Evolutionary conservation across 345 rosid genomes (phyloP).

Genomic region (Acer negundo): DNA sequence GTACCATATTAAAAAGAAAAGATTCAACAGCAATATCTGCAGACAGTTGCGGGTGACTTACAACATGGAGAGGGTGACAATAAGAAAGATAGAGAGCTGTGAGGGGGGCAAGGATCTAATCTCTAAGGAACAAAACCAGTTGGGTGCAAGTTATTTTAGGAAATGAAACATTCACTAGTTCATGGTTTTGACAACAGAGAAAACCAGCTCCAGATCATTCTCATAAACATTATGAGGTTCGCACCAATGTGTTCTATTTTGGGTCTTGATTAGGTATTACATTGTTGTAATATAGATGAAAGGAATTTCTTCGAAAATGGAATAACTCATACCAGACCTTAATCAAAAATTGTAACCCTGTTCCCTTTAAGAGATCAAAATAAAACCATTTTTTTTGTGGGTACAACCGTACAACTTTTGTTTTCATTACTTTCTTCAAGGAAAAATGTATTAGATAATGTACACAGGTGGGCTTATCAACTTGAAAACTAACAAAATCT

Average conservation of each 20-base stretch:
- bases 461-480: background rate
- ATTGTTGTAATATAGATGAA: background rate
- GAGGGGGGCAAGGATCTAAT: background rate
- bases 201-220: slow-evolving; percentile 6
- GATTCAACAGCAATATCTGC: background rate
- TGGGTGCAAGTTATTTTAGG: background rate
- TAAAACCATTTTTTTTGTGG: background rate
- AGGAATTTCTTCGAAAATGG: background rate
- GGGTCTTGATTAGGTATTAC: background rate
- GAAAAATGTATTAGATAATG: background rate
- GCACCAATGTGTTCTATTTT: background rate
- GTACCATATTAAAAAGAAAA: background rate
- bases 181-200: background rate
- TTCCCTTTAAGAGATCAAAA: background rate
- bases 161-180: background rate
- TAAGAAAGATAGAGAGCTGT: background rate
- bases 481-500: background rate
- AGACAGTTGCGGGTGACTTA: background rate
- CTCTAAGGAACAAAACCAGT: background rate
- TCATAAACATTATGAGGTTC: background rate
- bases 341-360: background rate
- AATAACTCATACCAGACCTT: background rate
- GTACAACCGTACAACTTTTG: background rate
- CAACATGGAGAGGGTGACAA: background rate
- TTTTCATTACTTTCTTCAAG: background rate